Evolutionary conservation across 2,329 filamentous ascomycete species (phyloP).

Genomic region (Colletotrichum liriopes): DNA sequence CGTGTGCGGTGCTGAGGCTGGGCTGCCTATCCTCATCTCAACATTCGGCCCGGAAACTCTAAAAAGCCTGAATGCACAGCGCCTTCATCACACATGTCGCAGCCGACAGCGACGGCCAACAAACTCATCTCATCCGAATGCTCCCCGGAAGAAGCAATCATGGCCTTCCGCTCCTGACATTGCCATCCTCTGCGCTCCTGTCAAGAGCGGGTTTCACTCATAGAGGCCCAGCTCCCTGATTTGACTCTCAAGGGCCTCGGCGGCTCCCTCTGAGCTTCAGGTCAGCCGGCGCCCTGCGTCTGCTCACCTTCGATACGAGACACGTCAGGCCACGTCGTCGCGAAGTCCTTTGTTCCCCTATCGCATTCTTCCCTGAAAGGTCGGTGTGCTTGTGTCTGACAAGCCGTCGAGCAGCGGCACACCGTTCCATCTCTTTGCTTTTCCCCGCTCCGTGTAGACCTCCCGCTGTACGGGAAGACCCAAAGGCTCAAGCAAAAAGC

Average conservation of each 20-base stretch:
- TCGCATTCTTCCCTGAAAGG: neutral
- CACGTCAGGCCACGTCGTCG: neutral
- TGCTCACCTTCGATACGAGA: slow-evolving; percentile 19
- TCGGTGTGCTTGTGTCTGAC: slow-evolving; percentile 1
- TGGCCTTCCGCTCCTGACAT: slow-evolving; percentile 5
- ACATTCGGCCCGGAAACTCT: slow-evolving; percentile 28
- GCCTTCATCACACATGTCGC: slow-evolving; percentile 6
- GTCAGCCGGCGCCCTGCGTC: slow-evolving; percentile 18
- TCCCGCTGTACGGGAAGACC: slow-evolving; percentile 12
- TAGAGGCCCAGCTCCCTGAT: too few relatives aligned
- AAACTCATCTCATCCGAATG: neutral
- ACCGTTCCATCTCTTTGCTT: slow-evolving; percentile 32
- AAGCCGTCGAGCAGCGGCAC: neutral
- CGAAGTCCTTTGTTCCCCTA: neutral
- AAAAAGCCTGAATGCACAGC: slow-evolving; percentile 1
- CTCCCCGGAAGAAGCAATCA: slow-evolving; percentile 23
- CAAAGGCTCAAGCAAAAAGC: slow-evolving; percentile 10
- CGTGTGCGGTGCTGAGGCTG: slow-evolving; percentile 6
- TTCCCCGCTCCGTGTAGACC: slow-evolving; percentile 7
- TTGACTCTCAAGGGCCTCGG: neutral
- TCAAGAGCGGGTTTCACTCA: neutral
- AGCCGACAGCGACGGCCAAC: neutral
- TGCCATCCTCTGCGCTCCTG: slow-evolving; percentile 7
- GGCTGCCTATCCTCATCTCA: slow-evolving; percentile 34
- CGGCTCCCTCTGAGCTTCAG: neutral